Evolutionary conservation across 108 stramenopile species (phyloP).

Genomic region (Skeletonema grethae): DNA sequence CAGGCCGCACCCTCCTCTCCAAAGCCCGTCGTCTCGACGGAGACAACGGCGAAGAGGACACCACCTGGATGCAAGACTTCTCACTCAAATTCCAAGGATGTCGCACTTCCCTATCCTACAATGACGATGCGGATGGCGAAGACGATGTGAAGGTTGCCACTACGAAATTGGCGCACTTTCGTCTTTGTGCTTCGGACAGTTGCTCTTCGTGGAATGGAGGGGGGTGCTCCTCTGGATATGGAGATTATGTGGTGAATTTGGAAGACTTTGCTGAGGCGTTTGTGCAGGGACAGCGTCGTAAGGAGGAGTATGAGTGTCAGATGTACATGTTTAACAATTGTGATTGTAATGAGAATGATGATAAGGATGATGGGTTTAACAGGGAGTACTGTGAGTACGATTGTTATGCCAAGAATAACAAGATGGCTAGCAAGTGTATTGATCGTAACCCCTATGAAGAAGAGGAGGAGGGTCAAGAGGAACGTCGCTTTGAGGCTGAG

Average conservation of each 20-base stretch:
- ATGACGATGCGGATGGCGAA: constrained; percentile 25
- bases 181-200: constrained; percentile 29
- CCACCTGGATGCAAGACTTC: constrained; percentile 20
- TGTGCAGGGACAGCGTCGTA: constrained; percentile 12
- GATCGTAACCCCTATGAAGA: constrained; percentile 39
- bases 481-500: constrained; percentile 31
- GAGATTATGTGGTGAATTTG: constrained; percentile 37
- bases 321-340: constrained; percentile 21
- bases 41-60: constrained; percentile 18
- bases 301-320: constrained; percentile 26
- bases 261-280: constrained; percentile 29
- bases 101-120: constrained; percentile 15
- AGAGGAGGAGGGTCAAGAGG: constrained; percentile 19
- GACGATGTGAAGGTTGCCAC: constrained; percentile 22
- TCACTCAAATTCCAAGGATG: constrained; percentile 44
- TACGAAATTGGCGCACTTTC: constrained; percentile 33
- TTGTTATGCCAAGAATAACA: constrained; percentile 10
- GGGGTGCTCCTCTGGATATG: constrained; percentile 32
- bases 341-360: constrained; percentile 37
- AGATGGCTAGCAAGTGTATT: constrained; percentile 13
- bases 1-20: constrained; percentile 52
- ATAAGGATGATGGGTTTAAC: constrained; percentile 29
- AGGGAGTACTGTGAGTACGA: constrained; percentile 39
- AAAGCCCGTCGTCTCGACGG: constrained; percentile 51
- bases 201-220: constrained; percentile 12